These are phyloP conservation scores for Echria macrotheca DNA, from an alignment of 495 filamentous ascomycete genomes.

Conservation along the genomic window DNA sequence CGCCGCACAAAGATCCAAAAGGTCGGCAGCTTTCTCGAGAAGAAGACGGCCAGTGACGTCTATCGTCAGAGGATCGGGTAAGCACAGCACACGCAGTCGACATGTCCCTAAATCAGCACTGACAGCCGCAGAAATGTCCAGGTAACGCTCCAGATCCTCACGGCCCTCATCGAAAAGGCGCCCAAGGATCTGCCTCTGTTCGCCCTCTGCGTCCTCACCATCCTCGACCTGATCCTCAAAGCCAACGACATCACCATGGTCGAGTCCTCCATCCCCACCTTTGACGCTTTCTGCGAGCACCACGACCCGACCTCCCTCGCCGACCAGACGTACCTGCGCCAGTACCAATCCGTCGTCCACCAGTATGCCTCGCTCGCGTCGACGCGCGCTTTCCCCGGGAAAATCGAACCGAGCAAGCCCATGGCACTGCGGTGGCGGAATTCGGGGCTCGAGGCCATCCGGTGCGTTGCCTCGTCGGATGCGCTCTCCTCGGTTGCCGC, in stretches of 20 bases:
- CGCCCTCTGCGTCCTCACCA: constrained; percentile 69
- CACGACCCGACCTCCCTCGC: constrained; percentile 72
- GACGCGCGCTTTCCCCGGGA: constrained; percentile 43
- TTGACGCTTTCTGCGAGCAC: constrained; percentile 74
- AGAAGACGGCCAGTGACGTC: constrained; percentile 82
- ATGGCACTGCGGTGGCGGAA: constrained; percentile 80
- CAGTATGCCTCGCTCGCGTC: constrained; percentile 74
- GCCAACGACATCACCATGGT: constrained; percentile 83
- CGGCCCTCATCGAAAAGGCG: constrained; percentile 83
- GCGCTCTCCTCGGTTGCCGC: constrained; percentile 67
- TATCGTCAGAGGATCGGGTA: constrained; percentile 76
- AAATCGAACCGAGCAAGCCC: constrained; percentile 56
- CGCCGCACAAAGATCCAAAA: constrained; percentile 91
- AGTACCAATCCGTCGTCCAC: constrained; percentile 72
- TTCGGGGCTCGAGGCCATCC: constrained; percentile 72
- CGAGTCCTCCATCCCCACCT: constrained; percentile 77
- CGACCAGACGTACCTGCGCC: constrained; percentile 74
- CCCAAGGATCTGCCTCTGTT: constrained; percentile 86
- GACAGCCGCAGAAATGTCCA: constrained; percentile 67
- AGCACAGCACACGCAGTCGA: background rate
- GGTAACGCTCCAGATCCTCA: constrained; percentile 83
- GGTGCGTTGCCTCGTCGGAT: constrained; percentile 70
- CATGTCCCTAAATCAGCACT: background rate
- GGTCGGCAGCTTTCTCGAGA: constrained; percentile 84
- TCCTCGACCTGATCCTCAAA: constrained; percentile 69